Evolutionary conservation across 345 rosid species (phyloP).

Genomic region (Acer yangbiense): DNA sequence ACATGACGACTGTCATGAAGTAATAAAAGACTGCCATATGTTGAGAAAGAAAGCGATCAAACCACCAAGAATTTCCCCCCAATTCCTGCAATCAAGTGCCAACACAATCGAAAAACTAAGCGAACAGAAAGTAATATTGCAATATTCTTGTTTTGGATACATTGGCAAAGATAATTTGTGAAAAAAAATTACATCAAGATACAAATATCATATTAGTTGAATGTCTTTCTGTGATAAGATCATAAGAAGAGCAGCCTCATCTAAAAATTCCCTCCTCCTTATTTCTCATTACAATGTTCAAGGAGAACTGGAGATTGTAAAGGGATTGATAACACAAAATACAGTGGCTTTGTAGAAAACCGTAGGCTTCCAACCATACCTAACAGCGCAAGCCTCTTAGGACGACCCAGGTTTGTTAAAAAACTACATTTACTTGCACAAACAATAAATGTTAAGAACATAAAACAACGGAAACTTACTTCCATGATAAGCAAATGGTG

Average conservation of each 20-base stretch:
- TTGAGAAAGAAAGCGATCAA: constrained; percentile 89
- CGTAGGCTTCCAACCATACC: not conserved
- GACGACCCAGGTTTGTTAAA: not conserved
- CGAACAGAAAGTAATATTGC: not conserved
- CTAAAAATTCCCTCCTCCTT: not conserved
- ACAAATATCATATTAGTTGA: not conserved
- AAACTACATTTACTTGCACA: not conserved
- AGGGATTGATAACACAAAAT: constrained; percentile 11
- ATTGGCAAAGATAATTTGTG: not conserved
- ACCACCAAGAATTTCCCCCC: constrained; percentile 97
- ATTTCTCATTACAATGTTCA: not conserved
- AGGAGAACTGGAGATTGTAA: not conserved
- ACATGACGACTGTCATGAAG: constrained; percentile 87
- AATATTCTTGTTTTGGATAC: not conserved
- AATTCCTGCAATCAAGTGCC: constrained; percentile 67
- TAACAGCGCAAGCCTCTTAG: not conserved
- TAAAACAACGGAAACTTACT: constrained; percentile 45
- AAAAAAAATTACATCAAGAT: not conserved
- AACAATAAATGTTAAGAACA: not conserved
- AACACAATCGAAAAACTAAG: constrained; percentile 10
- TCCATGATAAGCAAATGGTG: constrained; percentile 99
- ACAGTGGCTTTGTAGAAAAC: constrained; percentile 1
- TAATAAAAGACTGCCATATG: constrained; percentile 79
- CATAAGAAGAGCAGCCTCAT: not conserved
- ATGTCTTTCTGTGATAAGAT: not conserved